Percentiles rank a stretch among this genome's conserved stretches.
phyloP scores from a whole-genome alignment of 257 asterid species.

The Nicotiana sylvestris region DNA sequence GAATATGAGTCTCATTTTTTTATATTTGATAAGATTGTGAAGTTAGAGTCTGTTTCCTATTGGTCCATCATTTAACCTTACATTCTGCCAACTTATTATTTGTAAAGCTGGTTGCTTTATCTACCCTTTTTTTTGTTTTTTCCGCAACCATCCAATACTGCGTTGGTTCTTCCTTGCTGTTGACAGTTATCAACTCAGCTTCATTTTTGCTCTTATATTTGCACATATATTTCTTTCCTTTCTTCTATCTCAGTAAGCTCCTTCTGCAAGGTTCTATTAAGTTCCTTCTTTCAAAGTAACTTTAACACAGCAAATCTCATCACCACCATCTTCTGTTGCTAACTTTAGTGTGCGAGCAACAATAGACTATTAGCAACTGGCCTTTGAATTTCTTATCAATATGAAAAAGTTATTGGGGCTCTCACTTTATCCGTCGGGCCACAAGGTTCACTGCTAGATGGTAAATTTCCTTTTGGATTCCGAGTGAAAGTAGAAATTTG shows the following conservation, averaged over 20 bases:
- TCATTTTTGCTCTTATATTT: not conserved
- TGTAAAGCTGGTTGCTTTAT: not conserved
- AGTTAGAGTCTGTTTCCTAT: not conserved
- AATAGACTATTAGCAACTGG: not conserved
- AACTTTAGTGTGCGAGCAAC: conserved; percentile 58
- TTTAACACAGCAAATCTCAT: not conserved
- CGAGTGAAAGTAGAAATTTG: not conserved
- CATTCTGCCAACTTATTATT: not conserved
- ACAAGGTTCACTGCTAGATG: not conserved
- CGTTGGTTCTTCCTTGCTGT: not conserved
- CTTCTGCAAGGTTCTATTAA: not conserved
- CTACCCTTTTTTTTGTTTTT: not conserved
- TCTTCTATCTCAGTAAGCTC: not conserved
- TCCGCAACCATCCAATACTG: not conserved
- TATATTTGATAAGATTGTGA: not conserved
- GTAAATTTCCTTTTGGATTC: not conserved
- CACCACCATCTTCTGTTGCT: conserved; percentile 17
- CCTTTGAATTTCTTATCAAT: not conserved
- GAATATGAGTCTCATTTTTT: not conserved
- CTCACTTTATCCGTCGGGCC: not conserved
- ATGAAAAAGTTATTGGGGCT: not conserved
- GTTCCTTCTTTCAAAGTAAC: conserved; percentile 1
- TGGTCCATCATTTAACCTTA: not conserved
- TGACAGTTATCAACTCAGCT: not conserved
- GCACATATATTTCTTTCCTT: not conserved